These are phyloP conservation scores for Ormosia semicastrata DNA, from an alignment of 306 rosid species.

Conservation along the genomic window DNA sequence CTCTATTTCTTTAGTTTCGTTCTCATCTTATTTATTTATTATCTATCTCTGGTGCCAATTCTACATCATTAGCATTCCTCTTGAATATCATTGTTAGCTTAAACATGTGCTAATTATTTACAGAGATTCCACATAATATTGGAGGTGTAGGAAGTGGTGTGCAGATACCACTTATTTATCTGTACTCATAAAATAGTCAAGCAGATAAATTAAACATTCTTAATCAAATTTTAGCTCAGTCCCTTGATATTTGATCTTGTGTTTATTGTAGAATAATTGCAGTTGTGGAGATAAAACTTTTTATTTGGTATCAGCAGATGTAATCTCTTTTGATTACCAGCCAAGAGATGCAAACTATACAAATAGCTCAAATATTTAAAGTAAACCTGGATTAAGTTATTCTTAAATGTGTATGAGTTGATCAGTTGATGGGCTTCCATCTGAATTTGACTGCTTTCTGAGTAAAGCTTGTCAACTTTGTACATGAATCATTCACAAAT, in stretches of 20 bases:
- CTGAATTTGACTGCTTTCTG: slow-evolving; percentile 1
- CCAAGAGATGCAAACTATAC: slow-evolving; percentile 15
- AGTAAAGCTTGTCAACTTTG: slow-evolving; percentile 6
- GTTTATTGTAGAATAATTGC: slow-evolving; percentile 9
- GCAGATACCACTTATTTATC: neutral
- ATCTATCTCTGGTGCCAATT: neutral
- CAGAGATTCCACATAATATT: neutral
- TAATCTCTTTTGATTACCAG: neutral
- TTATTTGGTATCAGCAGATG: neutral
- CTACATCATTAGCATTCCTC: neutral
- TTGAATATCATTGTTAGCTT: neutral
- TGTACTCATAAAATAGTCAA: neutral
- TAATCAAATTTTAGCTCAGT: neutral
- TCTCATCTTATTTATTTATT: neutral
- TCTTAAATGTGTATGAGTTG: neutral
- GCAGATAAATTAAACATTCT: neutral
- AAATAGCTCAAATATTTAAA: neutral
- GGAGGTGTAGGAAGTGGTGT: slow-evolving; percentile 24
- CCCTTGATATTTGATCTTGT: neutral
- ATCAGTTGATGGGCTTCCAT: neutral
- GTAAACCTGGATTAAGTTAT: slow-evolving; percentile 4
- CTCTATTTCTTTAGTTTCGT: neutral
- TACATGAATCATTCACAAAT: neutral
- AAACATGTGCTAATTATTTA: neutral
- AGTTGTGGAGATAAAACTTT: neutral